These are phyloP conservation scores for Collybiopsis confluens DNA, from an alignment of 768 basidiomycete genomes.

Conservation along the genomic window DNA sequence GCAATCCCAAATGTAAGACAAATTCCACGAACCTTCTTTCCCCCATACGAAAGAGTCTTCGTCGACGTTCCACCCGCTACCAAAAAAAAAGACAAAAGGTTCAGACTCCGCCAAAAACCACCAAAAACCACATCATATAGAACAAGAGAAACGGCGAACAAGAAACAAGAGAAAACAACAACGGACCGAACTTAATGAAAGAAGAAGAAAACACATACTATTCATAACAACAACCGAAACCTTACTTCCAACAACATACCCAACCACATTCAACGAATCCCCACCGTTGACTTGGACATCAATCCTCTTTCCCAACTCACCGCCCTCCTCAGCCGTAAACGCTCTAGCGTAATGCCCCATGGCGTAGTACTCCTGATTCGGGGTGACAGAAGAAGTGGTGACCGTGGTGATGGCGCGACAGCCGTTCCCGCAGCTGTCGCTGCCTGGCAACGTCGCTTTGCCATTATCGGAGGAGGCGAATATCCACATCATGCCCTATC, in stretches of 20 bases:
- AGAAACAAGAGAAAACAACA: background rate
- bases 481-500: conserved; percentile 46
- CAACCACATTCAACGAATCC: conserved; percentile 18
- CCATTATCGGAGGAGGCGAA: conserved; percentile 42
- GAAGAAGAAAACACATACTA: conserved; percentile 20
- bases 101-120: too few relatives aligned
- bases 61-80: background rate
- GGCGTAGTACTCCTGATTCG: conserved; percentile 25
- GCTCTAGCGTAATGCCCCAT: conserved; percentile 53
- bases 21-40: background rate
- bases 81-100: background rate
- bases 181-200: background rate
- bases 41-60: background rate
- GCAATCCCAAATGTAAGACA: too few relatives aligned
- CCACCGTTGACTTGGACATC: conserved; percentile 28
- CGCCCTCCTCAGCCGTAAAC: conserved; percentile 45
- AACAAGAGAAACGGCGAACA: background rate
- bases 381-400: conserved; percentile 8
- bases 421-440: conserved; percentile 3
- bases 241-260: conserved; percentile 33
- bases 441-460: conserved; percentile 19
- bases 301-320: conserved; percentile 40
- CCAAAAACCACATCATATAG: too few relatives aligned
- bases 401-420: conserved; percentile 5
- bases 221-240: conserved; percentile 52